Evolutionary conservation across 768 basidiomycete genomes (phyloP), one percentile per base, ranked within the genome.

Genomic region (Tricholoma furcatifolium): DNA sequence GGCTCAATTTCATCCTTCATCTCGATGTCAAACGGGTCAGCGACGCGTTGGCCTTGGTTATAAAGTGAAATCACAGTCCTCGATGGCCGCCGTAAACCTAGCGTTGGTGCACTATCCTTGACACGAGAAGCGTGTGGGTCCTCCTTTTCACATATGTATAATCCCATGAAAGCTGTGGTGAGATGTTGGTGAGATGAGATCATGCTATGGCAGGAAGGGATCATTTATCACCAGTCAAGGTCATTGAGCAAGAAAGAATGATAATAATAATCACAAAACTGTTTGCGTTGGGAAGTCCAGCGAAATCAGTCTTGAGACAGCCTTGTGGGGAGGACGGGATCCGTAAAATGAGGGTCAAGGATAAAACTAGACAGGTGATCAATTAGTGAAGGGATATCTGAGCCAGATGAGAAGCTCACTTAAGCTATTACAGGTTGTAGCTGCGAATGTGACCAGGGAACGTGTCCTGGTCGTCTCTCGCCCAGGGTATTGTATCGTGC

Each of bases 251-350:
- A 15, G 68, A 67, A 53, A 73, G 24, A 18, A 50, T 57, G 21
- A 71, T 56, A 3, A 71, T 55, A 2, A 61, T 57, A 11, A 56
- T 50, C 2, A 65, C 65, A 11, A 49, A 49, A 12, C 54, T 41
- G 23, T 67, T 67, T 4, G 67, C 50, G 50, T 63, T 47, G 0
- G 43, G 30, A 11, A 59, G 31, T 1, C 58, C 52, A 34, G 55
- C 55, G 18, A 74, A 68, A 47, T 74, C 70, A 4, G 52, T 51
- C 58, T 67, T 69, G 23, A 72, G 60, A 32, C 50, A 55, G n/a
- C 44, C 60, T 14, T 58, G 62, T 35, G 14, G 30, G 27, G 21
- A 52, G 10, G 52, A n/a, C 21, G 58, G 63, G 27, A 68, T 65
- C 42, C 68, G 70, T 41, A 62, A 35, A 1, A 71, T 62, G 40